Evolutionary conservation across 2,329 filamentous ascomycete genomes (phyloP), one percentile per base, ranked within the genome.

Genomic region (Aspergillus sp.): DNA sequence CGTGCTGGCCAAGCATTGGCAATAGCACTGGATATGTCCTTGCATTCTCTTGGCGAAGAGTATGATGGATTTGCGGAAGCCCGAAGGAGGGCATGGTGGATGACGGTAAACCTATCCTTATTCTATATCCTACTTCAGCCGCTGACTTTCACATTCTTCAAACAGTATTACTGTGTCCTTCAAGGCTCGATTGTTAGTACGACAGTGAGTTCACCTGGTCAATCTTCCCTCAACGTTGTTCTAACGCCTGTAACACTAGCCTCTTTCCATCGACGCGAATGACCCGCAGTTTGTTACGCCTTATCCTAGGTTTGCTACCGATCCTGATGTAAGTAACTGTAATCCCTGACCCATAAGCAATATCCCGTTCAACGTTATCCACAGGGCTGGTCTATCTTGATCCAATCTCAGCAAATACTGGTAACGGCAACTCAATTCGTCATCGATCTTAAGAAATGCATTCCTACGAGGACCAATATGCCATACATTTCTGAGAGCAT

Each of bases 31-130:
- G 74, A 77, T n/a, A 74, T 77, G 63, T 74, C 70, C 38, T 66
- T 79, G 24, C 76, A 79, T 67, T 62, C 69, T 3, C 64, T 72
- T 20, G 62, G 66, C 3, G 67, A 65, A 12, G 68, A 72, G 26
- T 66, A 71, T 39, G 68, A 74, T 62, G 65, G 70, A 32, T 77
- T 70, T 49, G 63, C 73, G 5, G 77, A 79, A 61, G 76, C 75
- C 42, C 71, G 68, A 53, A 68, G 76, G 43, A 70, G 77, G 65
- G 75, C 76, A 41, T 79, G 77, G 77, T 79, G 77, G 77, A 79
- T 79, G 76, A 78, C 75, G 59, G 76, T 78, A 68, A 54, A 68
- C 36, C 36, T 5, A n/a, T 6, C 17, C 41, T 53, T 11, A n/a
- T 17, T 4, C 48, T 24, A 32, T 36, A 34, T 48, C 32, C 8